Evolutionary conservation across 1,284 basidiomycete species (phyloP).

Genomic region (Hemileia vastatrix): DNA sequence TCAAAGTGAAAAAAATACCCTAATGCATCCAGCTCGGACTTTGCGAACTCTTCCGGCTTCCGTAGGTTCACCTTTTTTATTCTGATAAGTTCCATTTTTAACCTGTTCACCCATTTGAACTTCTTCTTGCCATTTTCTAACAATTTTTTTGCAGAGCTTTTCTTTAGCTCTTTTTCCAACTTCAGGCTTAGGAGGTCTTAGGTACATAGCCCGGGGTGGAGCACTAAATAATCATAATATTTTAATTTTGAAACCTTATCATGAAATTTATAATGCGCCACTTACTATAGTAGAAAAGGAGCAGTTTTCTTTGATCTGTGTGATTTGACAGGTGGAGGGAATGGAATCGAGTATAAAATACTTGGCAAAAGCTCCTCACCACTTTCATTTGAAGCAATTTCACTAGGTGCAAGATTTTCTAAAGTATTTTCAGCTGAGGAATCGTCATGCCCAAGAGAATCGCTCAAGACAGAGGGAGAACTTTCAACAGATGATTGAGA

Average conservation of each 20-base stretch:
- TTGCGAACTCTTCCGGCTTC: conserved; percentile 1
- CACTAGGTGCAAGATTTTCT: conserved; percentile 2
- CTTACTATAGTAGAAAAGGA: conserved; percentile 20
- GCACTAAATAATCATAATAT: neutral
- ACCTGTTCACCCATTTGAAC: conserved; percentile 16
- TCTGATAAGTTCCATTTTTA: no score
- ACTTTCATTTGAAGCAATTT: neutral
- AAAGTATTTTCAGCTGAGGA: no score
- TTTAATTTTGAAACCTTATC: neutral
- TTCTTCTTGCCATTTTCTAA: conserved; percentile 12
- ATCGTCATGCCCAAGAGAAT: no score
- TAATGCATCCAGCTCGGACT: conserved; percentile 4
- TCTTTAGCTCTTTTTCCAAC: conserved; percentile 17
- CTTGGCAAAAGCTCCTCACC: neutral
- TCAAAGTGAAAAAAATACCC: neutral
- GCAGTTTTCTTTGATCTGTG: conserved; percentile 9
- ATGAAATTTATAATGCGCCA: neutral
- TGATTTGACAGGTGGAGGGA: conserved; percentile 12
- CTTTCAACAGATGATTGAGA: no score
- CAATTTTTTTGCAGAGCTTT: conserved; percentile 13
- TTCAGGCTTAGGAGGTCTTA: conserved; percentile 9
- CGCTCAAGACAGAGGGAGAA: no score
- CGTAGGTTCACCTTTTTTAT: no score
- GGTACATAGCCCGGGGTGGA: conserved; percentile 11
- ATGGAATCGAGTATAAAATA: conserved; percentile 11